These are phyloP conservation scores for Boletus rubroflammeus DNA, from an alignment of 768 basidiomycete species.

Conservation along the genomic window DNA sequence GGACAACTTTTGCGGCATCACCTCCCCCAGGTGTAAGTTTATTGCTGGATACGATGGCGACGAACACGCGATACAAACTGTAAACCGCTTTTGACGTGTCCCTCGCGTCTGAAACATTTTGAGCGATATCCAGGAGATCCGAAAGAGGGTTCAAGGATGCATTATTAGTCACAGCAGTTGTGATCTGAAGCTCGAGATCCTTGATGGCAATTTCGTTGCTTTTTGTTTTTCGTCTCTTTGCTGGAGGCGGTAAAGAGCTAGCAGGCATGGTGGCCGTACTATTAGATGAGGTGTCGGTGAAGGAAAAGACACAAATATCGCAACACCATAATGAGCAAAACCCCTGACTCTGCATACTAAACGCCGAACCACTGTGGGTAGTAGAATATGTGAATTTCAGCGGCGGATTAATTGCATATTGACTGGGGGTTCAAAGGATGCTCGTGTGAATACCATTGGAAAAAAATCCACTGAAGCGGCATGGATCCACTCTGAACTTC, in stretches of 20 bases:
- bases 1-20: conserved; percentile 57
- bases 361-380: too few relatives aligned
- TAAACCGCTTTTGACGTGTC: conserved; percentile 74
- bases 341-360: background rate
- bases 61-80: conserved; percentile 77
- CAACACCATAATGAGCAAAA: conserved; percentile 1
- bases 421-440: too few relatives aligned
- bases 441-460: too few relatives aligned
- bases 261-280: conserved; percentile 25
- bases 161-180: conserved; percentile 47
- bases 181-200: conserved; percentile 54
- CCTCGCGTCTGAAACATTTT: conserved; percentile 45
- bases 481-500: too few relatives aligned
- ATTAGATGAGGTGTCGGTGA: too few relatives aligned
- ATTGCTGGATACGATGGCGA: conserved; percentile 54
- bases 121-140: conserved; percentile 64
- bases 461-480: too few relatives aligned
- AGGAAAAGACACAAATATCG: background rate
- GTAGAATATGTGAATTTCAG: too few relatives aligned
- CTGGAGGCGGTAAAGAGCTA: conserved; percentile 49
- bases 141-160: conserved; percentile 73
- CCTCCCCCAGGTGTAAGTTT: conserved; percentile 50
- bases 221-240: conserved; percentile 49
- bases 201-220: conserved; percentile 31
- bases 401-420: too few relatives aligned